phyloP scores from a whole-genome alignment of 805 yeast species.

The Candida insectalens region DNA sequence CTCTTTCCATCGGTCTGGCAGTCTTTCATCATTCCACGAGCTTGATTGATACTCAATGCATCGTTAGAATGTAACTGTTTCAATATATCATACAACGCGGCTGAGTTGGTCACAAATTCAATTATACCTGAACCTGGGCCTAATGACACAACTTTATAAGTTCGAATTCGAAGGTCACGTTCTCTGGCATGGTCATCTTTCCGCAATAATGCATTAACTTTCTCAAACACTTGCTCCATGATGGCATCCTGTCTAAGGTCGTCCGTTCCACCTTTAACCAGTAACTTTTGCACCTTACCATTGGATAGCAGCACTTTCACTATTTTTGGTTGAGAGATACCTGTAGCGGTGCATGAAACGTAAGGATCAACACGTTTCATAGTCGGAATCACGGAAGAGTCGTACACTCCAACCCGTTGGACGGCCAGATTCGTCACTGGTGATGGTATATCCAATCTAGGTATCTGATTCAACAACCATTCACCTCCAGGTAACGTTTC shows the following conservation, averaged over 20 bases:
- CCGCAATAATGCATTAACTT: conserved; percentile 61
- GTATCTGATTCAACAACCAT: conserved; percentile 52
- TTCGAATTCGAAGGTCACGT: conserved; percentile 56
- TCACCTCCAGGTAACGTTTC: conserved; percentile 25
- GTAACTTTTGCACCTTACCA: conserved; percentile 49
- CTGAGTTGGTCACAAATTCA: conserved; percentile 78
- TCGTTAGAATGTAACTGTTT: conserved; percentile 53
- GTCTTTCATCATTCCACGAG: conserved; percentile 54
- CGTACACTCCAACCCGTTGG: conserved; percentile 34
- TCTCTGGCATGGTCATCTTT: conserved; percentile 46
- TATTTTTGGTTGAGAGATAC: conserved; percentile 84
- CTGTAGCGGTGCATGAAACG: conserved; percentile 64
- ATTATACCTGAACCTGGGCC: conserved; percentile 84
- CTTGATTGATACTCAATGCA: conserved; percentile 38
- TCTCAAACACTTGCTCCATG: conserved; percentile 93
- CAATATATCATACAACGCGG: conserved; percentile 60
- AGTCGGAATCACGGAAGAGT: conserved; percentile 8
- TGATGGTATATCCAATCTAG: conserved; percentile 43
- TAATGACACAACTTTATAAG: conserved; percentile 84
- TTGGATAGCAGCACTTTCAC: conserved; percentile 41
- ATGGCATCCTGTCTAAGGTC: conserved; percentile 93
- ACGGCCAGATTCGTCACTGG: conserved; percentile 49
- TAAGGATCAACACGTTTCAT: conserved; percentile 35
- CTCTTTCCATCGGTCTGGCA: conserved; percentile 36
- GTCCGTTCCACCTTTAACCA: conserved; percentile 81